Evolutionary conservation across 768 basidiomycete genomes (phyloP).

Genomic region (Cyclocybe aegerita): DNA sequence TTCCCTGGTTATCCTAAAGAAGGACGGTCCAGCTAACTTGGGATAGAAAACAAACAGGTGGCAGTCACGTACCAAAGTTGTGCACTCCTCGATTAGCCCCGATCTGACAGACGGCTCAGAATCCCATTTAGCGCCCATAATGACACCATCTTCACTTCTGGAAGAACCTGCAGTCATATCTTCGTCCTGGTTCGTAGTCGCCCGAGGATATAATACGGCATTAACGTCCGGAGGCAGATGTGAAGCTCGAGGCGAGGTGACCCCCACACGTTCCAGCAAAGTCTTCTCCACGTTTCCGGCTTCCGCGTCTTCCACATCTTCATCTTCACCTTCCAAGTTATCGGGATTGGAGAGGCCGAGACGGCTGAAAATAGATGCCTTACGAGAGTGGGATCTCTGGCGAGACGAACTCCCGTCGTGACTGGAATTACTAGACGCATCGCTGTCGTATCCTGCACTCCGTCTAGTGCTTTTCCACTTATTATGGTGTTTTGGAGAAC

Average conservation of each 20-base stretch:
- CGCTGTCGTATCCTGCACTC: slow-evolving; percentile 6
- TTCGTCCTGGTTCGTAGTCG: neutral
- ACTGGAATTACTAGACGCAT: neutral
- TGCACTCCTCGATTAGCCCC: neutral
- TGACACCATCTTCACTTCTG: neutral
- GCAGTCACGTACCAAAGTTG: neutral
- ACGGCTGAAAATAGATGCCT: neutral
- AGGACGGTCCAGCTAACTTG: neutral
- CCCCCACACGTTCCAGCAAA: slow-evolving; percentile 3
- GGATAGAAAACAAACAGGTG: neutral
- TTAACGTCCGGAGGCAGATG: neutral
- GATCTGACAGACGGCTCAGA: neutral
- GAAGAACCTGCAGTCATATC: neutral
- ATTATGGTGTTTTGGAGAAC: neutral
- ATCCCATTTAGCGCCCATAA: neutral
- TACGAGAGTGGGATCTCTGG: neutral
- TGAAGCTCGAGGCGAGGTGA: neutral
- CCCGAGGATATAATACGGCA: neutral
- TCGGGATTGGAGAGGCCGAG: slow-evolving; percentile 4
- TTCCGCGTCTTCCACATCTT: neutral
- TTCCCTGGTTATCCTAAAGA: neutral
- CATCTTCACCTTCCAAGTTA: neutral
- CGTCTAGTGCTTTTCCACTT: neutral
- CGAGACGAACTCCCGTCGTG: neutral
- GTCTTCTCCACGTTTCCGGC: neutral